phyloP scores from a whole-genome alignment of 2,329 filamentous ascomycete genomes.

The Aspergillus sp. region DNA sequence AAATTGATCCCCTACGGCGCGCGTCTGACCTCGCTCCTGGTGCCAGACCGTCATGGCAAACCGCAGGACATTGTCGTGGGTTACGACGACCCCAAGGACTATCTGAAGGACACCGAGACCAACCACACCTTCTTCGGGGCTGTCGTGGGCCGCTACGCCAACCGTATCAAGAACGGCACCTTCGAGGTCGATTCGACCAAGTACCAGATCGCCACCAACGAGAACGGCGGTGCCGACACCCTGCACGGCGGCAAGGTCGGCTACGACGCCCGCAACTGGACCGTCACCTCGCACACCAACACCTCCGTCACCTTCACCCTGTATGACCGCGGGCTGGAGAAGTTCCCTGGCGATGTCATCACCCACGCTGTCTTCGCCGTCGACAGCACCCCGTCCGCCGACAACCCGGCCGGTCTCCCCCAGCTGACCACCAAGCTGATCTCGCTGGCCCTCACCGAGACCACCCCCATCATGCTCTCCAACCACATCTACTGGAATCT shows the following conservation, averaged over 20 bases:
- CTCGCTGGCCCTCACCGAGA: conserved; percentile 45
- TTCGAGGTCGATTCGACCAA: conserved; percentile 50
- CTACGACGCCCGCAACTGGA: conserved; percentile 52
- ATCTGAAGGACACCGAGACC: conserved; percentile 46
- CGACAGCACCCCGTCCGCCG: conserved; percentile 32
- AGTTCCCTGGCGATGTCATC: conserved; percentile 49
- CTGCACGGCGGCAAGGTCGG: conserved; percentile 52
- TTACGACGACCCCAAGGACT: conserved; percentile 48
- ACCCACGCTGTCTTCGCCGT: conserved; percentile 49
- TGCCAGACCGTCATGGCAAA: conserved; percentile 52
- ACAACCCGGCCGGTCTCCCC: conserved; percentile 42
- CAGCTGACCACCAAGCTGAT: conserved; percentile 46
- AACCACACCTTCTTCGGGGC: conserved; percentile 51
- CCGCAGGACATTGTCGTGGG: conserved; percentile 52
- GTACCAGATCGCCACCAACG: conserved; percentile 52
- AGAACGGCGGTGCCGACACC: conserved; percentile 51
- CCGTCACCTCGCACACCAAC: conserved; percentile 42
- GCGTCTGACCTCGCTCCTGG: conserved; percentile 47
- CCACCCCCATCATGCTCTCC: conserved; percentile 52
- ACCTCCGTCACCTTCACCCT: conserved; percentile 49
- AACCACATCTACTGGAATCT: conserved; percentile 55
- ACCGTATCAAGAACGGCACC: conserved; percentile 57
- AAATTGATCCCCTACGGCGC: conserved; percentile 51
- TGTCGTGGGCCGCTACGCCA: conserved; percentile 54
- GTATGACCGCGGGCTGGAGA: conserved; percentile 43